These are phyloP conservation scores for Cercospora beticola DNA, from an alignment of 2,329 filamentous ascomycete species.

Conservation along the genomic window DNA sequence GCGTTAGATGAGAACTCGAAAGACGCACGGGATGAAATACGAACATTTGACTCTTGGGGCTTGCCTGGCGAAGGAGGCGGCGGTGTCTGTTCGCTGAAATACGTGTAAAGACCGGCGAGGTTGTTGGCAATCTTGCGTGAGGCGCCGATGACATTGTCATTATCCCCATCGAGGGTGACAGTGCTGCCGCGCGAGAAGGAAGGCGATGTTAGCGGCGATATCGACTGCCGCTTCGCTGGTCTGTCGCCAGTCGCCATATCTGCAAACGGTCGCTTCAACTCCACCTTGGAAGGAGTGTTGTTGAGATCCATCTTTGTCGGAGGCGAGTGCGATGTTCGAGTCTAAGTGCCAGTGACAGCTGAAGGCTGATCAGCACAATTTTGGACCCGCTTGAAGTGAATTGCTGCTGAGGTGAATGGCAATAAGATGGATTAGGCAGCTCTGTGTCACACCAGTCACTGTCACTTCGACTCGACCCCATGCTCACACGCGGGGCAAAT, in stretches of 20 bases:
- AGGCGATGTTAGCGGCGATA: conserved; percentile 3
- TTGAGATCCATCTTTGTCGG: not conserved
- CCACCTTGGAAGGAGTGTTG: not conserved
- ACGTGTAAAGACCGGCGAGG: not conserved
- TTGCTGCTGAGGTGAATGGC: not conserved
- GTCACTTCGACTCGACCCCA: not conserved
- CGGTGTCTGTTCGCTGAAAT: not conserved
- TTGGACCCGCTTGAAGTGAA: not conserved
- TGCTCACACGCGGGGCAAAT: not conserved
- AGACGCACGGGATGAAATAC: not conserved
- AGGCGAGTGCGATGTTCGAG: not conserved
- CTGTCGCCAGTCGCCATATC: not conserved
- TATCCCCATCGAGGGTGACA: not conserved
- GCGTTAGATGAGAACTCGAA: not conserved
- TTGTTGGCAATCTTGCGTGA: not conserved
- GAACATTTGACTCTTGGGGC: not conserved
- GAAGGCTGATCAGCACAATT: not conserved
- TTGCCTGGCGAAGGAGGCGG: not conserved
- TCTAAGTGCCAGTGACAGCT: not conserved
- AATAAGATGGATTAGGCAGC: not conserved
- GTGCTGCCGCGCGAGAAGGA: not conserved
- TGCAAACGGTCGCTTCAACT: conserved; percentile 8
- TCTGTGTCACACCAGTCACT: not conserved
- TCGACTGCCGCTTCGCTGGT: conserved; percentile 13
- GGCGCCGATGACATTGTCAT: not conserved